phyloP scores from a whole-genome alignment of 2,329 filamentous ascomycete species.

The Fusarium setosum region DNA sequence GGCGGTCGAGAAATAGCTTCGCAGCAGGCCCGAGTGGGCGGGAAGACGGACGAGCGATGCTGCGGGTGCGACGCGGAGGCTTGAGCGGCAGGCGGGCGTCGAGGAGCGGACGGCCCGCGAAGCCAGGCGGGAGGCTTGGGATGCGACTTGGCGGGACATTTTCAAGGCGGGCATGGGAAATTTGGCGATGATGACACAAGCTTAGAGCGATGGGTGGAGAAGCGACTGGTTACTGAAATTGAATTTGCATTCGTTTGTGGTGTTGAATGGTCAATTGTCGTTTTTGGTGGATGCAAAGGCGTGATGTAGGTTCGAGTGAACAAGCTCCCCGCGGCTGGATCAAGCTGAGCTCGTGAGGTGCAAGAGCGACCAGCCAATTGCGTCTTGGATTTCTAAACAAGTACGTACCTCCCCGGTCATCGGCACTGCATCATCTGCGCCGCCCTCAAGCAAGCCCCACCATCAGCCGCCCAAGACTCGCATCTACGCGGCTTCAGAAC shows the following conservation, averaged over 20 bases:
- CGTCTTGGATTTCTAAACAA: background rate
- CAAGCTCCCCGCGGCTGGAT: constrained; percentile 25
- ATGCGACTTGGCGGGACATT: constrained; percentile 49
- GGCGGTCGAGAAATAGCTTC: constrained; percentile 47
- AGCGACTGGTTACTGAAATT: background rate
- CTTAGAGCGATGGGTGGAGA: background rate
- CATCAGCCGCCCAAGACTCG: constrained; percentile 22
- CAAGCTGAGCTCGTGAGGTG: constrained; percentile 12
- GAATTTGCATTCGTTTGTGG: background rate
- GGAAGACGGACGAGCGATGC: constrained; percentile 2
- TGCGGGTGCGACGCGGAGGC: constrained; percentile 31
- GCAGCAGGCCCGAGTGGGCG: constrained; percentile 26
- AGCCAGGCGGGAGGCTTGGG: constrained; percentile 53
- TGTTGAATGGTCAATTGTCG: constrained; percentile 18
- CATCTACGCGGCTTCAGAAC: constrained; percentile 1
- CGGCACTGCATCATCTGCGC: constrained; percentile 25
- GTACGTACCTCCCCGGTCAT: constrained; percentile 38
- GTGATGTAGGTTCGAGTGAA: constrained; percentile 6
- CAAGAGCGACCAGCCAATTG: constrained; percentile 26
- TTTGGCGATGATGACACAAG: background rate
- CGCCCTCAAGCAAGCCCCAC: constrained; percentile 31
- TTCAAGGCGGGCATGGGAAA: constrained; percentile 8
- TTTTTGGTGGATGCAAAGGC: constrained; percentile 10
- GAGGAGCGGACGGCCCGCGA: constrained; percentile 47
- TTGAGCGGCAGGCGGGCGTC: constrained; percentile 34